A percentile compares a stretch with the other conserved stretches of the same genome.
Evolutionary conservation across 2,329 filamentous ascomycete genomes (phyloP).

Genomic region (Cytospora paraplurivora): DNA sequence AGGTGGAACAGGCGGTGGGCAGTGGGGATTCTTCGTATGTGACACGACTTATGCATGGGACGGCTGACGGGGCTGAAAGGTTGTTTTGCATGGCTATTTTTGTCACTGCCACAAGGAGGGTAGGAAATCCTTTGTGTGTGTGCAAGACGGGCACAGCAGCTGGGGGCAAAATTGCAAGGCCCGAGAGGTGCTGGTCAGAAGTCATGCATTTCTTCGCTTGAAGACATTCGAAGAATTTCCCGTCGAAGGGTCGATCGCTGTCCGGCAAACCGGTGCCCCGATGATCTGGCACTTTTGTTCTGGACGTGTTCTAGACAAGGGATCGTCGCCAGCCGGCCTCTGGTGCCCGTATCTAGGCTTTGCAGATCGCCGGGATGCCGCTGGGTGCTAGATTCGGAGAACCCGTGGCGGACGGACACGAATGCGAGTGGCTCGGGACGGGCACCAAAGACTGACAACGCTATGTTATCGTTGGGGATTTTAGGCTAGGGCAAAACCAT

Average conservation of each 20-base stretch:
- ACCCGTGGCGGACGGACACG: slow-evolving; percentile 31
- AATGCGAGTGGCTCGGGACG: slow-evolving; percentile 31
- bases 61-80: slow-evolving; percentile 17
- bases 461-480: slow-evolving; percentile 26
- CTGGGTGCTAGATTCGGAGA: slow-evolving; percentile 26
- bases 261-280: not conserved
- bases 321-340: not conserved
- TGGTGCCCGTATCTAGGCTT: slow-evolving; percentile 1
- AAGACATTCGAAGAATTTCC: not conserved
- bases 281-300: not conserved
- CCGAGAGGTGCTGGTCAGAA: not conserved
- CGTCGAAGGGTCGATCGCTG: not conserved
- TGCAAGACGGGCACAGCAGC: not conserved
- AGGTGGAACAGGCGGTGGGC: slow-evolving; percentile 12
- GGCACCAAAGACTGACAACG: slow-evolving; percentile 10
- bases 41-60: not conserved
- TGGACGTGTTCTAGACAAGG: not conserved
- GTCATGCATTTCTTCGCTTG: not conserved
- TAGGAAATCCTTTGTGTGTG: not conserved
- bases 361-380: not conserved
- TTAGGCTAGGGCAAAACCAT: not conserved
- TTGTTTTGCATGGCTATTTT: slow-evolving; percentile 2
- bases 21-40: not conserved
- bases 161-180: not conserved
- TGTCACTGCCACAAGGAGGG: not conserved